Conservation (phyloP, 2,329 filamentous ascomycete genomes). For the Decorospora gaudefroyi region DNA sequence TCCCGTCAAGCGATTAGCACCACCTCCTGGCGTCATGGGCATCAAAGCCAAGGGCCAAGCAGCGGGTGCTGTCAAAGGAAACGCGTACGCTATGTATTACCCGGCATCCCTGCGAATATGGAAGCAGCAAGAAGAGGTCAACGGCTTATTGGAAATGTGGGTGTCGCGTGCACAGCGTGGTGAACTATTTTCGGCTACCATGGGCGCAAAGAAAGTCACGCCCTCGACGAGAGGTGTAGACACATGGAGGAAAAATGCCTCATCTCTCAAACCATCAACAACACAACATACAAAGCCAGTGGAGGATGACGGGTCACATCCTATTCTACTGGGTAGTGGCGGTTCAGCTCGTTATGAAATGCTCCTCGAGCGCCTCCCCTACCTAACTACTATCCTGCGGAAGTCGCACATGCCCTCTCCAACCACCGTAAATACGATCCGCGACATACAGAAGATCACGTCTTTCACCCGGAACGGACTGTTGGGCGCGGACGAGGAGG, state of each 20-base stretch:
- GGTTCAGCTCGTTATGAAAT: constrained; percentile 70
- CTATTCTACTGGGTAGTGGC: constrained; percentile 62
- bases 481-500: constrained; percentile 33
- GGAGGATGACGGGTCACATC: constrained; percentile 21
- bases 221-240: constrained; percentile 46
- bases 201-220: constrained; percentile 33
- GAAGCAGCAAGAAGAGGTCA: constrained; percentile 80
- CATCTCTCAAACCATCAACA: constrained; percentile 19
- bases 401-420: constrained; percentile 36
- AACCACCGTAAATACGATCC: constrained; percentile 45
- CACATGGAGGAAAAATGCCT: constrained; percentile 41
- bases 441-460: constrained; percentile 70
- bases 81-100: constrained; percentile 89
- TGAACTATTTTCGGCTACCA: constrained; percentile 30
- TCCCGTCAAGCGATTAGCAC: constrained; percentile 71
- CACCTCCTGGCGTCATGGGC: constrained; percentile 45
- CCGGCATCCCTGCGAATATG: constrained; percentile 83
- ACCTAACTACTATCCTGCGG: constrained; percentile 69
- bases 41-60: constrained; percentile 39
- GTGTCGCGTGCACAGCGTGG: constrained; percentile 60
- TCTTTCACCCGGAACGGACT: constrained; percentile 56
- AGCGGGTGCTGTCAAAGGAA: constrained; percentile 48
- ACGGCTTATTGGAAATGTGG: constrained; percentile 72
- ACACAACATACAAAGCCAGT: constrained; percentile 6
- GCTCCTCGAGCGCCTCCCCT: constrained; percentile 84